A percentile compares a stretch with the other conserved stretches of the same genome.
phyloP scores from a whole-genome alignment of 768 basidiomycete species.

The Suillus placidus region DNA sequence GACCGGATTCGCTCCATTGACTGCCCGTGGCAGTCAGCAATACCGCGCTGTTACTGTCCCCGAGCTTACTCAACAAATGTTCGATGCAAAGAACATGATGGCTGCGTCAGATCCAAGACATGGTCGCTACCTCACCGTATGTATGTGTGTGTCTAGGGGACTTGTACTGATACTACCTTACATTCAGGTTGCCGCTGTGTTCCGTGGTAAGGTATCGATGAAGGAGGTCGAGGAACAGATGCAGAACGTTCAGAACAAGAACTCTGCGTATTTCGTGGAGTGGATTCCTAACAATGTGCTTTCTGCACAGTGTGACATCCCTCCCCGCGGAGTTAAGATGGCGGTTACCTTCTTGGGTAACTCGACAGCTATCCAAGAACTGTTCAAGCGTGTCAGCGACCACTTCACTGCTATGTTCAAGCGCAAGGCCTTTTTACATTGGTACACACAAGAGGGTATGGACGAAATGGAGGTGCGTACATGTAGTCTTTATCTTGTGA shows the following conservation, averaged over 20 bases:
- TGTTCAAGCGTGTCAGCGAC: slow-evolving; percentile 98
- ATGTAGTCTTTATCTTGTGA: not conserved
- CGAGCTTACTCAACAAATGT: slow-evolving; percentile 99
- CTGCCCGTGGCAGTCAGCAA: slow-evolving; percentile 90
- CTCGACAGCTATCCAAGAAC: slow-evolving; percentile 95
- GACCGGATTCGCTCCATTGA: slow-evolving; percentile 94
- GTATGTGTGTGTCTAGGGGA: slow-evolving; percentile 21
- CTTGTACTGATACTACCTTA: not conserved
- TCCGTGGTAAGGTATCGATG: slow-evolving; percentile 99
- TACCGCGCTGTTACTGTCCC: slow-evolving; percentile 98
- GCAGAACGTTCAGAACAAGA: slow-evolving; percentile 97
- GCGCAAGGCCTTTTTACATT: slow-evolving; percentile 97
- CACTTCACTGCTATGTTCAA: slow-evolving; percentile 99
- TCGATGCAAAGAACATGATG: slow-evolving; percentile 99
- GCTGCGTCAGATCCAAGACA: slow-evolving; percentile 96
- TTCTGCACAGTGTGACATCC: slow-evolving; percentile 97
- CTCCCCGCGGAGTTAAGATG: slow-evolving; percentile 95
- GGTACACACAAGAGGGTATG: slow-evolving; percentile 99
- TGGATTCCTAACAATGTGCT: slow-evolving; percentile 99
- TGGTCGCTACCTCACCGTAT: slow-evolving; percentile 94
- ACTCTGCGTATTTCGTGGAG: slow-evolving; percentile 97
- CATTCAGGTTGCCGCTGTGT: slow-evolving; percentile 82
- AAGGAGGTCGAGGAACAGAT: slow-evolving; percentile 99
- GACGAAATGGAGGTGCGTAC: slow-evolving; percentile 88
- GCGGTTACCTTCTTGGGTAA: slow-evolving; percentile 97